Evolutionary conservation across 2,329 filamentous ascomycete genomes (phyloP).

Genomic region (Albifimbria verrucaria): DNA sequence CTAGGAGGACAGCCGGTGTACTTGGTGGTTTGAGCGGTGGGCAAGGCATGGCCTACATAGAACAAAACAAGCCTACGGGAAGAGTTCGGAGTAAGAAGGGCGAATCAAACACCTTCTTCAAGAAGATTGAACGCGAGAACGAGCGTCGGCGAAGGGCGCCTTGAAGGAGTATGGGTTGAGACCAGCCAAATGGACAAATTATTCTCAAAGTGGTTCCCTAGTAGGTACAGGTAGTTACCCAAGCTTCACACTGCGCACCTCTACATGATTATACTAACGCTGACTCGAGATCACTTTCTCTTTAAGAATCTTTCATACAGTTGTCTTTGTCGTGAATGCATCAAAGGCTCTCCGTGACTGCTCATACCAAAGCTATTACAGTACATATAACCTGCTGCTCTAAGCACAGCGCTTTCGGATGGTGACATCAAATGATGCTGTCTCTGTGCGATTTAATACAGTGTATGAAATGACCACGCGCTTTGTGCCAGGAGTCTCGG

Average conservation of each 20-base stretch:
- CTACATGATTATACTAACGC: too few species aligned
- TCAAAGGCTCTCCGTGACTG: too few species aligned
- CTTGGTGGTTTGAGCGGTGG: conserved; percentile 6
- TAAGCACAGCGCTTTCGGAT: neutral
- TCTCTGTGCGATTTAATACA: neutral
- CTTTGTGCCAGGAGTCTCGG: neutral
- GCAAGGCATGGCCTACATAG: conserved; percentile 3
- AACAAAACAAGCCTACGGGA: neutral
- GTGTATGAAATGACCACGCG: neutral
- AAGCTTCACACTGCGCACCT: too few species aligned
- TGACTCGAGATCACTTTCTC: too few species aligned
- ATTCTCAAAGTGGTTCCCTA: too few species aligned
- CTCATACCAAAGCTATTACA: too few species aligned
- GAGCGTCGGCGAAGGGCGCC: too few species aligned
- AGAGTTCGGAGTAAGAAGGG: conserved; percentile 7
- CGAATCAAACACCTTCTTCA: conserved; percentile 16
- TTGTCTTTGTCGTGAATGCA: too few species aligned
- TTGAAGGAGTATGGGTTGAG: too few species aligned
- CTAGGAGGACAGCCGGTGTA: neutral
- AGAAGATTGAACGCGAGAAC: conserved; percentile 14
- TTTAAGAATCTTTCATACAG: too few species aligned
- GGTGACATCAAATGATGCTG: neutral
- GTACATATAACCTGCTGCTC: neutral
- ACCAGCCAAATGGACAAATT: too few species aligned
- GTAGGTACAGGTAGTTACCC: too few species aligned